Percentiles rank a stretch among this genome's conserved stretches.
Conservation (phyloP, 176 grass and related monocot species). For the Canna indica region DNA sequence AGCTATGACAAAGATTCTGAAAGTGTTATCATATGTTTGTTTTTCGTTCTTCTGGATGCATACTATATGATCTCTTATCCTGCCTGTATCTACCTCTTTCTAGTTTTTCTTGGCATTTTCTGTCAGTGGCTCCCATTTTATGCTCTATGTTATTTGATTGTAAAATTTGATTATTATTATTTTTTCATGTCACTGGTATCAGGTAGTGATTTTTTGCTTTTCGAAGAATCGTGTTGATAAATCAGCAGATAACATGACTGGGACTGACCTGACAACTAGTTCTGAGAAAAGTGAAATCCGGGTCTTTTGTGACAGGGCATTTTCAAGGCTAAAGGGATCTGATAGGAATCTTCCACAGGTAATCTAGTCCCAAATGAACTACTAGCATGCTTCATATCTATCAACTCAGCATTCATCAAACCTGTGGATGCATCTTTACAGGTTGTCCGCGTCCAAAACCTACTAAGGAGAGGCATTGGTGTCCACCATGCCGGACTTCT, state of each 20-base stretch:
- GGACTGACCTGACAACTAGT: constrained; percentile 67
- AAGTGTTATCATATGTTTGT: background rate
- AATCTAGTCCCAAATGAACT: constrained; percentile 7
- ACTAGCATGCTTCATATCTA: constrained; percentile 15
- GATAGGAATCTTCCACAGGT: constrained; percentile 93
- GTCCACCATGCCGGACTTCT: constrained; percentile 97
- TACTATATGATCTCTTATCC: background rate
- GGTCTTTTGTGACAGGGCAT: constrained; percentile 92
- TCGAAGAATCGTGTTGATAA: constrained; percentile 93
- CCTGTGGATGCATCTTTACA: constrained; percentile 26
- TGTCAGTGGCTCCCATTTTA: constrained; percentile 10
- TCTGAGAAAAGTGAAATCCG: constrained; percentile 96
- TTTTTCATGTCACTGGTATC: constrained; percentile 10
- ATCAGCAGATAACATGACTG: constrained; percentile 80
- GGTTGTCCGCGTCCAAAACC: constrained; percentile 76
- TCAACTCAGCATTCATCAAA: constrained; percentile 3
- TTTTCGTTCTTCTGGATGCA: background rate
- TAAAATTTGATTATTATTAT: constrained; percentile 19
- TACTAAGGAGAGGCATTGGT: constrained; percentile 77
- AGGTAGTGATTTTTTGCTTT: constrained; percentile 98
- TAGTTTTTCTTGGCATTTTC: background rate
- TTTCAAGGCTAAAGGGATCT: constrained; percentile 94
- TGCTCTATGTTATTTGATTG: constrained; percentile 18
- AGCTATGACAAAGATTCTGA: background rate
- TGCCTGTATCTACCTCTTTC: background rate